Evolutionary conservation across 352 stramenopile species (phyloP).

Genomic region (Globisporangium barbulae): DNA sequence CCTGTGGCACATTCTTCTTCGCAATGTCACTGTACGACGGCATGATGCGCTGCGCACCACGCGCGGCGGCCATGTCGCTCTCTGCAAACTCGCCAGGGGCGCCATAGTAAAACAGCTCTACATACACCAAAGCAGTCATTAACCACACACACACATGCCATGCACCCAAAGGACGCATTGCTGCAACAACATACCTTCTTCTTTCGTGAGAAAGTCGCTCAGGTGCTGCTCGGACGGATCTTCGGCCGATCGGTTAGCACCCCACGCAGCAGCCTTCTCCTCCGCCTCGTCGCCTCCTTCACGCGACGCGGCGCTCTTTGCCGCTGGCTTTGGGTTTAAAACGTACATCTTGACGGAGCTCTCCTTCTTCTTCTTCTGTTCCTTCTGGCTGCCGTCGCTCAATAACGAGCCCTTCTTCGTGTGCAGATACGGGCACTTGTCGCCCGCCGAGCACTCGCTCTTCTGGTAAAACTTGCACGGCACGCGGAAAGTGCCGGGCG

Average conservation of each 20-base stretch:
- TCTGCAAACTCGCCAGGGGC: slow-evolving; percentile 62
- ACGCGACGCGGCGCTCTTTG: slow-evolving; percentile 15
- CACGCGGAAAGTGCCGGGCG: slow-evolving; percentile 41
- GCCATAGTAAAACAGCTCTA: slow-evolving; percentile 79
- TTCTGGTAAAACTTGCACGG: slow-evolving; percentile 76
- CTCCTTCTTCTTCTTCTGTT: slow-evolving; percentile 16
- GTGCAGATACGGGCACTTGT: slow-evolving; percentile 71
- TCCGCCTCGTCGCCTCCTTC: slow-evolving; percentile 27
- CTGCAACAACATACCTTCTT: slow-evolving; percentile 45
- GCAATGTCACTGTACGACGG: slow-evolving; percentile 56
- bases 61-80: slow-evolving; percentile 17
- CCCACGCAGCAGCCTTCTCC: slow-evolving; percentile 23
- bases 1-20: slow-evolving; percentile 30
- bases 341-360: slow-evolving; percentile 31
- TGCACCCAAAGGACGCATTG: not conserved
- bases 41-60: slow-evolving; percentile 24
- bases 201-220: slow-evolving; percentile 77
- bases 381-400: slow-evolving; percentile 12
- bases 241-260: slow-evolving; percentile 6
- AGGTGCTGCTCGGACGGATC: slow-evolving; percentile 34
- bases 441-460: slow-evolving; percentile 55
- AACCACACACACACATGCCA: slow-evolving; percentile 1
- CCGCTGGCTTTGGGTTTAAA: slow-evolving; percentile 26
- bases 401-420: slow-evolving; percentile 25
- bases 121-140: not conserved